Base-by-base conservation (phyloP, 2,329 filamentous ascomycete genomes). In the Aspergillus japonicus region DNA sequence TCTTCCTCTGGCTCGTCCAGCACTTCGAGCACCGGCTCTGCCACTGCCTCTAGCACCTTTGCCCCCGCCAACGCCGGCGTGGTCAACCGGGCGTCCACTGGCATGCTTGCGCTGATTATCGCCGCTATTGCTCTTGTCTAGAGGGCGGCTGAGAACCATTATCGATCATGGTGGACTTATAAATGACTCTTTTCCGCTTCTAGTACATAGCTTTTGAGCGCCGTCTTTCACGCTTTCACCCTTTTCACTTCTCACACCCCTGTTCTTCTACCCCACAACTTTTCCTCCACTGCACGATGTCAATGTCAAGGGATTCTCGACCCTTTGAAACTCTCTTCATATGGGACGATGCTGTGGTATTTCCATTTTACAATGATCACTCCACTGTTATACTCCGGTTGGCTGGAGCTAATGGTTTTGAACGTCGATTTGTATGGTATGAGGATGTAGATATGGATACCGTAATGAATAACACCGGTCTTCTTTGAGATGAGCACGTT, bases 51-150 rank as follows among this genome's bases (percentile, higher is more conserved):
- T 14, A 68, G 64, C 50, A 59, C 66, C 21, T 68, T 73, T 42
- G 69, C 73, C 39, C 66, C 69, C 65, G 64, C 65, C 55, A 73
- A 74, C 58, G 70, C 64, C 33, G 74, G 68, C 39, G 65, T 69
- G 26, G 56, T 62, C 48, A 69, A 74, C 66, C 71, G 71, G 44
- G 71, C 75, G 23, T 75, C 75, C 23, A 71, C 71, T 50, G 68
- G 71, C 50, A 62, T 78, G 66, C 50, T 77, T 56, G 75, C 73
- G 49, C 56, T 74, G 53, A 71, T 73, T 23, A 65, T 74, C 47
- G 76, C 70, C 60, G 69, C 67, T 29, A 60, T 74, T 55, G 74
- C 71, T 33, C 58, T 77, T 55, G 51, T 77, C 63, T 78, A 75
- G 71, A 63, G 23, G 16, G 24, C 24, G 48, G 35, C 16, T 12